Base-by-base conservation (phyloP, 192 early-diverging fungal species). In the Irineochytrium annulatum region DNA sequence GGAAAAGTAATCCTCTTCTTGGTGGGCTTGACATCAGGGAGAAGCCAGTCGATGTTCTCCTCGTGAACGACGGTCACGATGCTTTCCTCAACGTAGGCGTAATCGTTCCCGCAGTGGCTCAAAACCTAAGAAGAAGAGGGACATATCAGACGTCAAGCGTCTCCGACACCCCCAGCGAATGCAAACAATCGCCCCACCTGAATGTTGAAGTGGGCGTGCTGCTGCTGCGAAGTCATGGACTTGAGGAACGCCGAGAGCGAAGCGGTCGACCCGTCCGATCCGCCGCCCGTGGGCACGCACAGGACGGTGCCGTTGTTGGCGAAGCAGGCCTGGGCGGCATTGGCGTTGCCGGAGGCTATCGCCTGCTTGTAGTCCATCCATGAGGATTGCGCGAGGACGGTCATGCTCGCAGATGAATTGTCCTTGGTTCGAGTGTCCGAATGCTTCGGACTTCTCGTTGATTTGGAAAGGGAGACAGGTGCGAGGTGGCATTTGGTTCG, bases 21-120 rank as follows among this genome's bases (percentile, higher is more conserved):
- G 52, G 75, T 81, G 34, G 70, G 59, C 55, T 78, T 78, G 33
- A 81, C 71, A 31, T 64, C 62, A 22, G 79, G 79, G 16, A 81
- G 65, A 19, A 81, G 39, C 68, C 77, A 81, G 59, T 73, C 65
- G 55, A 81, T 62, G 14, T 30, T 3, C 1, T 49, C 49, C 43
- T 67, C 68, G 61, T 81, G 79, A 24, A 63, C 44, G 35, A 81
- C 14, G 52, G 65, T 70, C 19, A 81, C 27, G 59, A 75, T 61
- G 34, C 65, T 6, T 45, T 80, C 78, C 43, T 80, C 72, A 39
- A 77, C 65, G n/a, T n/a, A n/a, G n/a, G n/a, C n/a, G n/a, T 41
- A n/a, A 13, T 8, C 37, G 37, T 41, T 41, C 37, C 37, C 37
- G 37, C 37, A 8, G n/a, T 13, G 37, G n/a, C 8, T 13, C 37